Conservation (phyloP, 2,329 filamentous ascomycete genomes). For the Pezicula neosporulosa region DNA sequence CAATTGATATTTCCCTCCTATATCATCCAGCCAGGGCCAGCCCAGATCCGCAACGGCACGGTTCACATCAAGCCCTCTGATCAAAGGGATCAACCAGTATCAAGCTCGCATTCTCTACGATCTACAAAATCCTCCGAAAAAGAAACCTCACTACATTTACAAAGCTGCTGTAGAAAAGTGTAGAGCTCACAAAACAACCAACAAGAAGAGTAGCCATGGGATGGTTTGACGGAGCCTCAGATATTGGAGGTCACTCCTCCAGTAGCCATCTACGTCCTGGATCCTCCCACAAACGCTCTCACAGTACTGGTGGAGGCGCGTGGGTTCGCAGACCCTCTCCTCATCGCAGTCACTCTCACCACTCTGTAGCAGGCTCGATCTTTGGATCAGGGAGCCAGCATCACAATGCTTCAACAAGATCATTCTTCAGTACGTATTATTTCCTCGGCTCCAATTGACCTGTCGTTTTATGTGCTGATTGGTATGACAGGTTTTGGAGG, state of each 20-base stretch:
- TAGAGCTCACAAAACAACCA: background rate
- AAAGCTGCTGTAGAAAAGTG: background rate
- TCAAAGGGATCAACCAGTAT: too few relatives aligned
- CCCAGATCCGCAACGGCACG: too few relatives aligned
- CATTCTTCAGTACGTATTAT: slow-evolving; percentile 43
- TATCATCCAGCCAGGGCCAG: too few relatives aligned
- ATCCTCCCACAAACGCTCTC: slow-evolving; percentile 9
- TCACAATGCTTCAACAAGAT: slow-evolving; percentile 38
- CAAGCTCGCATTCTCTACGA: too few relatives aligned
- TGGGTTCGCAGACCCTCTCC: slow-evolving; percentile 1
- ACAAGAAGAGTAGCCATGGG: slow-evolving; percentile 31
- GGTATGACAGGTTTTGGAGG: slow-evolving; percentile 14
- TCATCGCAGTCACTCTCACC: slow-evolving; percentile 22
- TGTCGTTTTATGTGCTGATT: background rate
- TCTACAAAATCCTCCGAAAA: too few relatives aligned
- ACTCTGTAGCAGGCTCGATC: slow-evolving; percentile 34
- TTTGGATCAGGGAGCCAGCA: slow-evolving; percentile 37
- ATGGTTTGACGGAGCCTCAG: slow-evolving; percentile 40
- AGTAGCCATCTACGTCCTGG: slow-evolving; percentile 25
- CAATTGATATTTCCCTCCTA: too few relatives aligned
- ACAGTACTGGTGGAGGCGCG: slow-evolving; percentile 2
- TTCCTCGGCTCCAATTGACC: background rate
- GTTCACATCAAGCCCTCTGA: too few relatives aligned
- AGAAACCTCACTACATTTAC: too few relatives aligned
- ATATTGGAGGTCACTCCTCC: slow-evolving; percentile 19